phyloP scores from a whole-genome alignment of 164 flowering plant genomes.

The Magnolia officinalis region DNA sequence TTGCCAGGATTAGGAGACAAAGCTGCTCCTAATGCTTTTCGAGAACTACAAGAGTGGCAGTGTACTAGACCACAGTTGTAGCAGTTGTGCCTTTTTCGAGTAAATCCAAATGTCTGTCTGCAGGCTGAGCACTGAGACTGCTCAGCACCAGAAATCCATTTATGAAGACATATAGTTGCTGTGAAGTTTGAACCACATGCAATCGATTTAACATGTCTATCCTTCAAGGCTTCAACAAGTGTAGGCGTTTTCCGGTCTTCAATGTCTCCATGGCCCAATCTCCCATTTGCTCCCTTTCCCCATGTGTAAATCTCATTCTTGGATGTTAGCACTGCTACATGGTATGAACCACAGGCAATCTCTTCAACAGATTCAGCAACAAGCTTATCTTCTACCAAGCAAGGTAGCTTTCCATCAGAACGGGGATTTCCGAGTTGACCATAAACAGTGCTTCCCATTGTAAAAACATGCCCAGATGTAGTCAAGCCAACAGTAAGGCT shows the following conservation, averaged over 20 bases:
- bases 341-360: conserved; percentile 77
- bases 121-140: conserved; percentile 78
- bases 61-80: conserved; percentile 85
- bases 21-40: conserved; percentile 66
- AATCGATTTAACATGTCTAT: conserved; percentile 69
- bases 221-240: conserved; percentile 71
- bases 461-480: conserved; percentile 34
- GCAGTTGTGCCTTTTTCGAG: conserved; percentile 78
- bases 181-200: conserved; percentile 73
- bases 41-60: conserved; percentile 84
- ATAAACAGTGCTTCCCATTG: conserved; percentile 41
- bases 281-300: conserved; percentile 89
- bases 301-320: conserved; percentile 76
- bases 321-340: conserved; percentile 65
- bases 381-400: conserved; percentile 32
- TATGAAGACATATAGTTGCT: conserved; percentile 70
- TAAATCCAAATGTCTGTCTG: conserved; percentile 80
- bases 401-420: conserved; percentile 38
- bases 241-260: conserved; percentile 69
- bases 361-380: conserved; percentile 40
- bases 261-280: conserved; percentile 77
- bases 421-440: conserved; percentile 40
- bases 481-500: conserved; percentile 37
- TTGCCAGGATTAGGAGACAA: conserved; percentile 76
- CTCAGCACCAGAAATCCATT: conserved; percentile 78